phyloP scores from a whole-genome alignment of 352 stramenopile species.

The Phytophthora podocarpi region DNA sequence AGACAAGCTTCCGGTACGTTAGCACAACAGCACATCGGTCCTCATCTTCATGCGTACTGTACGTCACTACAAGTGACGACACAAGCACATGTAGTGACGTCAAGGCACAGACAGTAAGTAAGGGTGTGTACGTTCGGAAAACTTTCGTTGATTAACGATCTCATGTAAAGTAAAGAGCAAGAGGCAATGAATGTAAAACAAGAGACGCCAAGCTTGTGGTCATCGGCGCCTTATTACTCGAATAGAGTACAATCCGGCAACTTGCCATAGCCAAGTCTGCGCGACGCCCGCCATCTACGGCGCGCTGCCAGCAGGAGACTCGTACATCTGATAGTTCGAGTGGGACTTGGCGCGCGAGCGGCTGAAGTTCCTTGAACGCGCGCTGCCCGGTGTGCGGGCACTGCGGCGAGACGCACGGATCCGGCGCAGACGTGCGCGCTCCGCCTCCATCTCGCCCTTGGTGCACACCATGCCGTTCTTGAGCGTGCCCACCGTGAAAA shows the following conservation, averaged over 20 bases:
- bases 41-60: conserved; percentile 5
- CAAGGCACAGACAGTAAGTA: too few species aligned
- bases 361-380: conserved; percentile 64
- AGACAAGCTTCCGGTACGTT: conserved; percentile 8
- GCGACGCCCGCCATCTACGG: conserved; percentile 34
- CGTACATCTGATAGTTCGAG: conserved; percentile 75
- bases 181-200: conserved; percentile 28
- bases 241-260: conserved; percentile 29
- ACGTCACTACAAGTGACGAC: conserved; percentile 2
- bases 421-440: conserved; percentile 57
- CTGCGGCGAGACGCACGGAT: conserved; percentile 56
- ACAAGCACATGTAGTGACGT: too few species aligned
- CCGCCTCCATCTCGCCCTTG: conserved; percentile 58
- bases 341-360: conserved; percentile 69
- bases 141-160: conserved; percentile 31
- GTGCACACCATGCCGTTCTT: conserved; percentile 78
- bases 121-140: too few species aligned
- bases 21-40: conserved; percentile 2
- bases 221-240: conserved; percentile 15
- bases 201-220: conserved; percentile 3
- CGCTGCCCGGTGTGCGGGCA: conserved; percentile 60
- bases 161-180: conserved; percentile 33
- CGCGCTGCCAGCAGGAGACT: conserved; percentile 57
- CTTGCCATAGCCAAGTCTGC: conserved; percentile 18
- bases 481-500: conserved; percentile 60